A percentile compares a stretch with the other conserved stretches of the same genome.
phyloP scores from a whole-genome alignment of 768 basidiomycete genomes.

The Neoboletus brunneissimus region DNA sequence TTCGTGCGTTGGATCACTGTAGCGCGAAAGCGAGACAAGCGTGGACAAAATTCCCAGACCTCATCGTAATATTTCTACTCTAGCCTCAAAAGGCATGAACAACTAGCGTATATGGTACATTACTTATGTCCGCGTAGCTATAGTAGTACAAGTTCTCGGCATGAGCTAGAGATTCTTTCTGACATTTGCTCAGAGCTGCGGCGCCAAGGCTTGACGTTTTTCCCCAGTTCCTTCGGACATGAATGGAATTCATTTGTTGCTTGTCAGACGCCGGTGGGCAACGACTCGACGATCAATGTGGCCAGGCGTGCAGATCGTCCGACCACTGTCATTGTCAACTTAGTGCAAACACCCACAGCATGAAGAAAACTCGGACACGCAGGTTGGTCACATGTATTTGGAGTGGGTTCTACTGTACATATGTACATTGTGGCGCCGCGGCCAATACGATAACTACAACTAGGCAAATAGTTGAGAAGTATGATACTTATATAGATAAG shows the following conservation, averaged over 20 bases:
- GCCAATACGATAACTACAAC: slow-evolving; percentile 1
- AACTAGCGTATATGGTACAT: neutral
- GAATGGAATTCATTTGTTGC: slow-evolving; percentile 15
- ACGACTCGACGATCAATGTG: slow-evolving; percentile 17
- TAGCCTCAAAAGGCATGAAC: neutral
- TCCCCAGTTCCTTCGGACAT: slow-evolving; percentile 21
- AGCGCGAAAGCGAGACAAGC: neutral
- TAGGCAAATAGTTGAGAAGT: slow-evolving; percentile 16
- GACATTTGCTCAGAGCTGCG: neutral
- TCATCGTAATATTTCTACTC: neutral
- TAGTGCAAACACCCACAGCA: neutral
- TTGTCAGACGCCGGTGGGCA: slow-evolving; percentile 6
- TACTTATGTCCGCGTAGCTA: neutral
- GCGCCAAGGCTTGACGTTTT: slow-evolving; percentile 10
- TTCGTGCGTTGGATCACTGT: neutral
- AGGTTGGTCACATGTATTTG: neutral
- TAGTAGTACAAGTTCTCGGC: neutral
- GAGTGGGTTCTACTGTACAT: slow-evolving; percentile 6
- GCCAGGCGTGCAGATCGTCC: slow-evolving; percentile 17
- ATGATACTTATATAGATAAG: slow-evolving; percentile 24
- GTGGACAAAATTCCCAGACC: neutral
- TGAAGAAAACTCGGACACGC: neutral
- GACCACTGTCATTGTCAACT: neutral
- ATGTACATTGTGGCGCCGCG: slow-evolving; percentile 20
- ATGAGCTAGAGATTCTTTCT: neutral